Evolutionary conservation across 2,329 filamentous ascomycete species (phyloP).

Genomic region (Sporothrix pseudoabietina): DNA sequence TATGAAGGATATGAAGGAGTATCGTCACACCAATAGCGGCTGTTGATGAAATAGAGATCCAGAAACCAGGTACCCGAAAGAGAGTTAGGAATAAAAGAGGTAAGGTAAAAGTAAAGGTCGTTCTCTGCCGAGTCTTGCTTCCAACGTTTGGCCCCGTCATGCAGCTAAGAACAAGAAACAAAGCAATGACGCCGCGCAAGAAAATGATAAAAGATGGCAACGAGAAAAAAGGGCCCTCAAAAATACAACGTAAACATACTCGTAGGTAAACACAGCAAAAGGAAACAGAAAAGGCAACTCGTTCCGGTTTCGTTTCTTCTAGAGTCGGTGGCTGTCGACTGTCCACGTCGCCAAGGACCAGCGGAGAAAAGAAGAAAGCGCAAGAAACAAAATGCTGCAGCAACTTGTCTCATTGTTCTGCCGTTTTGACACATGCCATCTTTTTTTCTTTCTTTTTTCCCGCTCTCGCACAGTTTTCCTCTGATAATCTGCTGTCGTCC

Average conservation of each 20-base stretch:
- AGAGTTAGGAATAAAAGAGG: neutral
- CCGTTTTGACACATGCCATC: constrained; percentile 17
- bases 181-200: neutral
- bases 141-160: constrained; percentile 7
- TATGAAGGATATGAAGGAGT: neutral
- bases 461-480: neutral
- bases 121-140: neutral
- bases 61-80: neutral
- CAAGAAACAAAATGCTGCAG: neutral
- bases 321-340: neutral
- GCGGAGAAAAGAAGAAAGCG: neutral
- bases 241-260: neutral
- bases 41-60: neutral
- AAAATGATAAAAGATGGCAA: neutral
- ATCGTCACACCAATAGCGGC: constrained; percentile 6
- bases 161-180: neutral
- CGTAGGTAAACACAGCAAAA: neutral
- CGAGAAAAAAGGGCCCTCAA: neutral
- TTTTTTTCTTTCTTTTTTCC: neutral
- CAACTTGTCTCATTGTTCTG: neutral
- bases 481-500: neutral
- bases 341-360: constrained; percentile 13
- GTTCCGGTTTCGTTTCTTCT: neutral
- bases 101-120: no score
- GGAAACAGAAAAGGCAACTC: neutral